Base-by-base conservation (phyloP, 1,284 basidiomycete species). In the Sphagnurus paluster region DNA sequence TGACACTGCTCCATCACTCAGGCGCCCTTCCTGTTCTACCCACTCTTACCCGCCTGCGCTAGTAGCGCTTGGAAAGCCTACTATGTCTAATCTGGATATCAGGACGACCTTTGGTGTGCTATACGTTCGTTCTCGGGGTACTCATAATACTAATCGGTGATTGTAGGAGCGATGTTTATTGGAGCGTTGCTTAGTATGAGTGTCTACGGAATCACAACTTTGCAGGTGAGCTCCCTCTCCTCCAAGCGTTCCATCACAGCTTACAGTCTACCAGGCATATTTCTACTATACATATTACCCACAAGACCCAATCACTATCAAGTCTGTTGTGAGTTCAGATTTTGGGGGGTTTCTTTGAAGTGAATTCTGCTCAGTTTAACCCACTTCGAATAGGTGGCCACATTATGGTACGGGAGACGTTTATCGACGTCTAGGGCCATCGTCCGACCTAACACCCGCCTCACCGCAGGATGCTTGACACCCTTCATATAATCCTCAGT, bases 401-500 rank as follows among this genome's bases (percentile, higher is more conserved):
- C 43, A 8, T 55, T 61, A 35, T 59, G 60, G 58, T 61, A 19
- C 29, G 50, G 44, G n/a, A 32, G 32, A 19, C n/a, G 14, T 23
- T 5, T 25, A 9, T 13, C 2, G 9, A 10, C 26, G 19, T 28
- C n/a, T n/a, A 14, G 17, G 23, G 8, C 19, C 10, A 32, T 5
- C 24, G 26, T 5, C 33, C 26, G 20, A 34, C 29, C 44, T 20
- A 42, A 19, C 28, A 32, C 30, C 21, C 14, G 10, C 25, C 3
- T 19, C 19, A 20, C 7, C 17, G 11, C 48, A 74, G 72, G 71
- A 48, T 60, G 11, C 42, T 74, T 38, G 72, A 74, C 49, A 72
- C 72, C 0, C 30, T 70, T 5, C 72, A 74, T 55, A 60, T 70
- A 19, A 58, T 64, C 26, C 59, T 75, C 35, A 69, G 72, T 73